These are phyloP conservation scores for Aspergillus sojae DNA, from an alignment of 2,329 filamentous ascomycete species.

Conservation along the genomic window DNA sequence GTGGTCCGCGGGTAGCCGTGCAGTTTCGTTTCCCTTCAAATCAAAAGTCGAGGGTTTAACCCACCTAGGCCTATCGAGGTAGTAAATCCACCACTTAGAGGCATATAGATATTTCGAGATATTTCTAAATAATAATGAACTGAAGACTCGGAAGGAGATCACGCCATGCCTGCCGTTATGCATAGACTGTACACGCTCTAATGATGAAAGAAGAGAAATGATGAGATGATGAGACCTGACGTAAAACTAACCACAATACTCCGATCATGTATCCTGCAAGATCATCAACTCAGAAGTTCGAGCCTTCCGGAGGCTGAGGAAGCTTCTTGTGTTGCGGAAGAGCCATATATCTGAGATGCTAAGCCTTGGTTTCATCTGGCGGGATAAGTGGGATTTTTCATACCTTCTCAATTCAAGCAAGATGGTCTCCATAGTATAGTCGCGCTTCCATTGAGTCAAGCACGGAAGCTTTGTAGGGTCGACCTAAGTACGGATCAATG, in stretches of 20 bases:
- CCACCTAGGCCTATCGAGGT: background rate
- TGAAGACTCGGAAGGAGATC: slow-evolving; percentile 29
- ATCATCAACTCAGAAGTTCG: slow-evolving; percentile 53
- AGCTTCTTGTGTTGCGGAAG: slow-evolving; percentile 90
- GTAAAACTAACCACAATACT: slow-evolving; percentile 33
- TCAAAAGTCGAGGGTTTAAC: background rate
- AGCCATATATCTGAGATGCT: slow-evolving; percentile 79
- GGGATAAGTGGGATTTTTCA: slow-evolving; percentile 17
- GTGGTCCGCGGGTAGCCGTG: background rate
- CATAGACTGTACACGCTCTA: slow-evolving; percentile 44
- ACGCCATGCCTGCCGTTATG: slow-evolving; percentile 40
- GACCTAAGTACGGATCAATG: slow-evolving; percentile 56
- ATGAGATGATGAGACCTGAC: slow-evolving; percentile 28
- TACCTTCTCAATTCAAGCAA: slow-evolving; percentile 82
- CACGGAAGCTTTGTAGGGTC: slow-evolving; percentile 83
- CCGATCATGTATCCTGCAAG: slow-evolving; percentile 28
- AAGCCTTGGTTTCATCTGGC: slow-evolving; percentile 30
- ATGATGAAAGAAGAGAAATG: slow-evolving; percentile 21
- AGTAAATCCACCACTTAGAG: background rate
- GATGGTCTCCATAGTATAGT: slow-evolving; percentile 94
- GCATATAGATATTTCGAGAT: slow-evolving; percentile 3
- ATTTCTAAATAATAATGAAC: slow-evolving; percentile 17
- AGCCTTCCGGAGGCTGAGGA: slow-evolving; percentile 86
- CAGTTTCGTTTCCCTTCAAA: too few relatives aligned
- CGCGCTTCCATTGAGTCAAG: slow-evolving; percentile 84